Conservation (phyloP, 257 asterid genomes). For the Gentiana macrophylla region DNA sequence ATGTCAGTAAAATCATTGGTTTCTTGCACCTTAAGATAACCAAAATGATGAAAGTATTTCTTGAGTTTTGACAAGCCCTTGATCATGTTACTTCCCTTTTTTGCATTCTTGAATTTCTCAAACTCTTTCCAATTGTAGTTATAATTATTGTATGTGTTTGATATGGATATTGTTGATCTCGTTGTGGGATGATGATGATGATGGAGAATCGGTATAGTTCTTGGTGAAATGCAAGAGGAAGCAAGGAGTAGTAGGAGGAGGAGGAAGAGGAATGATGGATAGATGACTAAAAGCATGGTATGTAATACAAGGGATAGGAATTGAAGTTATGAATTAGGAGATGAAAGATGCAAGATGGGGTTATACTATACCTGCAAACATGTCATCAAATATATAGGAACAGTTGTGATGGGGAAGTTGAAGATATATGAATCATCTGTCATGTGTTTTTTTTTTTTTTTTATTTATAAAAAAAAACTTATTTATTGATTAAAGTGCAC, state of each 20-base stretch:
- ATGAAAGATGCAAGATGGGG: not conserved
- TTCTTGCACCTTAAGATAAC: slow-evolving; percentile 26
- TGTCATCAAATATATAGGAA: not conserved
- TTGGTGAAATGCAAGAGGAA: slow-evolving; percentile 23
- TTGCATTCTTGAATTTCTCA: slow-evolving; percentile 22
- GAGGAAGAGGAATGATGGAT: slow-evolving; percentile 18
- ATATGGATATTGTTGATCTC: slow-evolving; percentile 4
- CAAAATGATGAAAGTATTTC: slow-evolving; percentile 46
- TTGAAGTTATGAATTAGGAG: too few species aligned
- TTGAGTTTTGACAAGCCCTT: slow-evolving; percentile 47
- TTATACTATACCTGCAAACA: not conserved
- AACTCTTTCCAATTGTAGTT: slow-evolving; percentile 39
- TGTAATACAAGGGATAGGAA: not conserved
- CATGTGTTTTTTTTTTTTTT: too few species aligned
- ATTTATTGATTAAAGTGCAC: too few species aligned
- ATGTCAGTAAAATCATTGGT: slow-evolving; percentile 18
- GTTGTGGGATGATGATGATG: too few species aligned
- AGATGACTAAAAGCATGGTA: slow-evolving; percentile 27
- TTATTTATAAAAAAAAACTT: too few species aligned
- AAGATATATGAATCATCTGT: too few species aligned
- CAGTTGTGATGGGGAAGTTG: slow-evolving; percentile 4
- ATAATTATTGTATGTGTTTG: not conserved
- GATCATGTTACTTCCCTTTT: slow-evolving; percentile 28
- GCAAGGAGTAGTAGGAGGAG: slow-evolving; percentile 20
- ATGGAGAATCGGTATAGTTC: slow-evolving; percentile 17